A percentile compares a stretch with the other conserved stretches of the same genome.
phyloP scores from a whole-genome alignment of 2,329 filamentous ascomycete genomes.

The Phoma sp. region DNA sequence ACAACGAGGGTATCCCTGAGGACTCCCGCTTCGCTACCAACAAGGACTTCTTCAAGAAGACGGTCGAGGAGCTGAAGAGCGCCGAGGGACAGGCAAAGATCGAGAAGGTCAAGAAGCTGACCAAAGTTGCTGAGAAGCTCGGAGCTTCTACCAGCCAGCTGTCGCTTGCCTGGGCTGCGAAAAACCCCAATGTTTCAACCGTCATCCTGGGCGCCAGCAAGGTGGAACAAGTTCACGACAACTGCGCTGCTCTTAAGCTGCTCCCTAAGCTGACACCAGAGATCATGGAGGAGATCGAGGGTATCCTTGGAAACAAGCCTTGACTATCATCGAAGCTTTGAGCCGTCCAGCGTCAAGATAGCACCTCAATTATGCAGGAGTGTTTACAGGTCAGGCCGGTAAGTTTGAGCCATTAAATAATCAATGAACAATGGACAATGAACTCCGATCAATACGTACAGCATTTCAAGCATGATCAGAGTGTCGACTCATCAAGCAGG shows the following conservation, averaged over 20 bases:
- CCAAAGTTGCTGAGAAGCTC: slow-evolving; percentile 58
- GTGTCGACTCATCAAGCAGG: background rate
- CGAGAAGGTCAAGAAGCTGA: slow-evolving; percentile 64
- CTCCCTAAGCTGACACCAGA: slow-evolving; percentile 50
- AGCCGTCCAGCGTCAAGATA: background rate
- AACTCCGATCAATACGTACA: background rate
- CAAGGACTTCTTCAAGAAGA: slow-evolving; percentile 64
- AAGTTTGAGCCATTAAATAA: background rate
- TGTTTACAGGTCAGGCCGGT: background rate
- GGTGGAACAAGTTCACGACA: slow-evolving; percentile 58
- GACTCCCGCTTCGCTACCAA: slow-evolving; percentile 68
- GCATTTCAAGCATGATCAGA: background rate
- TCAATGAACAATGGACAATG: background rate
- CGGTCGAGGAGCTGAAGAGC: slow-evolving; percentile 59
- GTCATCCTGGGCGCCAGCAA: slow-evolving; percentile 64
- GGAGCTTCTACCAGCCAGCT: slow-evolving; percentile 60
- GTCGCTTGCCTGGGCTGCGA: slow-evolving; percentile 66
- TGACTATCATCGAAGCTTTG: slow-evolving; percentile 24
- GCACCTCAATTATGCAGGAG: background rate
- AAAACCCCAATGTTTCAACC: slow-evolving; percentile 65
- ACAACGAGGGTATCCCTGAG: slow-evolving; percentile 68
- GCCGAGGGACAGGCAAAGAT: slow-evolving; percentile 62
- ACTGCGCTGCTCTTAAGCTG: slow-evolving; percentile 56
- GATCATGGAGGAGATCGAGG: slow-evolving; percentile 51
- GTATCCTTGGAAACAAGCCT: slow-evolving; percentile 51